These are phyloP conservation scores for Peronospora destructor DNA, from an alignment of 352 stramenopile species.

Conservation along the genomic window DNA sequence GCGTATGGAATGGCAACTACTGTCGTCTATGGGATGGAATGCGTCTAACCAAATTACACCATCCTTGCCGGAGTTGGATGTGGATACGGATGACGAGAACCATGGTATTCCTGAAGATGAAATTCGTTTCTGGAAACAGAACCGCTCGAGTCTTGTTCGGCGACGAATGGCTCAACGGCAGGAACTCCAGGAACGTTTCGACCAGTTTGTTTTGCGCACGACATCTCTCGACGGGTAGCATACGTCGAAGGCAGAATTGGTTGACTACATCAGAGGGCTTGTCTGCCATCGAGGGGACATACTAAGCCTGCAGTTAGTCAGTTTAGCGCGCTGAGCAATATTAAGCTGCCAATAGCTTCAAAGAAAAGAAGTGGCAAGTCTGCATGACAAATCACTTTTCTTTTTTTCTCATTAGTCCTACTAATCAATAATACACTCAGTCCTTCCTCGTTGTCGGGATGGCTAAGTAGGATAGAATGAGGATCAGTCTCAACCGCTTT, in stretches of 20 bases:
- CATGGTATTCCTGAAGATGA: slow-evolving; percentile 79
- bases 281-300: slow-evolving; percentile 2
- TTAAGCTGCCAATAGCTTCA: slow-evolving; percentile 5
- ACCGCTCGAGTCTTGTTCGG: slow-evolving; percentile 61
- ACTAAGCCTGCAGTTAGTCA: background rate
- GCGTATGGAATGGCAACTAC: slow-evolving; percentile 63
- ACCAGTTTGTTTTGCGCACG: slow-evolving; percentile 73
- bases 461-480: background rate
- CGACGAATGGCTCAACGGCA: slow-evolving; percentile 74
- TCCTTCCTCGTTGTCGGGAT: slow-evolving; percentile 12
- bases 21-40: slow-evolving; percentile 84
- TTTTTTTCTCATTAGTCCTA: slow-evolving; percentile 22
- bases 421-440: slow-evolving; percentile 9
- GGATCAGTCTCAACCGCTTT: slow-evolving; percentile 2
- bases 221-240: slow-evolving; percentile 36
- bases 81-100: slow-evolving; percentile 71
- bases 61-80: slow-evolving; percentile 61
- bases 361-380: slow-evolving; percentile 10
- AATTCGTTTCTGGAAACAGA: slow-evolving; percentile 83
- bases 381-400: slow-evolving; percentile 21
- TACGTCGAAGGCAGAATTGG: slow-evolving; percentile 14
- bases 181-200: slow-evolving; percentile 81
- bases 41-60: slow-evolving; percentile 49
- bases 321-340: slow-evolving; percentile 1
- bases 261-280: slow-evolving; percentile 12